A percentile compares a stretch with the other conserved stretches of the same genome.
Evolutionary conservation across 1,284 basidiomycete species (phyloP).

Genomic region (Sanguinoderma infundibulare): DNA sequence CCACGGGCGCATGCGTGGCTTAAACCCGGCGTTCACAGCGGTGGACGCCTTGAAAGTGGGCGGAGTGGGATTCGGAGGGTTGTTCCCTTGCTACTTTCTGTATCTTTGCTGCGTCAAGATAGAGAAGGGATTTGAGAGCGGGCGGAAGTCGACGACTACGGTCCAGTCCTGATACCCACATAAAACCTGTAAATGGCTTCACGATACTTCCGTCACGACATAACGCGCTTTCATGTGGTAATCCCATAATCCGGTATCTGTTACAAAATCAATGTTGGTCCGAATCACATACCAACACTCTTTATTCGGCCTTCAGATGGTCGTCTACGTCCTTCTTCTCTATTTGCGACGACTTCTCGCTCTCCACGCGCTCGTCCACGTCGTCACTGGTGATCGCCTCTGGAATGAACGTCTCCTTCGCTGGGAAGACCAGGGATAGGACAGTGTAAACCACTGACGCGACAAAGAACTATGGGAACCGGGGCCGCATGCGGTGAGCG

Average conservation of each 20-base stretch:
- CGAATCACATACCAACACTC: neutral
- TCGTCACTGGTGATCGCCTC: constrained; percentile 42
- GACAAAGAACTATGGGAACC: constrained; percentile 40
- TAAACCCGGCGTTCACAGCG: neutral
- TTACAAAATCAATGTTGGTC: neutral
- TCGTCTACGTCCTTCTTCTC: constrained; percentile 27
- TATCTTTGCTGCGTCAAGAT: neutral
- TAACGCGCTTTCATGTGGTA: neutral
- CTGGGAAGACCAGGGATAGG: constrained; percentile 60
- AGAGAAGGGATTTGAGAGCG: neutral
- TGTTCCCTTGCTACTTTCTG: neutral
- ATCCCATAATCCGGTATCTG: neutral
- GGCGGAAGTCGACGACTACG: neutral
- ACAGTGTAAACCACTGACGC: constrained; percentile 51
- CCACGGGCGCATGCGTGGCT: neutral
- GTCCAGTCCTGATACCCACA: neutral
- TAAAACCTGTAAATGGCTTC: neutral
- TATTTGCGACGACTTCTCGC: constrained; percentile 19
- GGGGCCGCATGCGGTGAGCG: neutral
- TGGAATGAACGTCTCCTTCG: constrained; percentile 60
- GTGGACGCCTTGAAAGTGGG: neutral
- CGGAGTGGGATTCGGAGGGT: neutral
- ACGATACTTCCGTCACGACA: neutral
- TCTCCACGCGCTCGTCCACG: neutral
- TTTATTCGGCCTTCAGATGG: constrained; percentile 22